Conservation (phyloP, 345 rosid genomes). For the Syzygium oleosum region DNA sequence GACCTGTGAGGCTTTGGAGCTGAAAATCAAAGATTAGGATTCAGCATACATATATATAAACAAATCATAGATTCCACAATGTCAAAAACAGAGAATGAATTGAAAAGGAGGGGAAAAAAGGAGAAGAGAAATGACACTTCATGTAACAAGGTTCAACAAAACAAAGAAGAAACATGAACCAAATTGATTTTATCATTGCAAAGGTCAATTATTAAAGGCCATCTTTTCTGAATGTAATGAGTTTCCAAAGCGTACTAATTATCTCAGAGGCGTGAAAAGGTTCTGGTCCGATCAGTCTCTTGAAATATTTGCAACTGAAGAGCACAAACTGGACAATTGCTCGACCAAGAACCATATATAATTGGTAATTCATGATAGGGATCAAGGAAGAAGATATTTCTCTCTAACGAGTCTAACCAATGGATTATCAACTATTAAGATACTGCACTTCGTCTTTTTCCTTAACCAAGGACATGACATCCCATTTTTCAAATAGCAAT, state of each 20-base stretch:
- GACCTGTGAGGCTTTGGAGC: background rate
- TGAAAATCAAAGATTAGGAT: background rate
- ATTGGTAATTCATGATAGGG: background rate
- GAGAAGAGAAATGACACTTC: background rate
- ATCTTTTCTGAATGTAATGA: background rate
- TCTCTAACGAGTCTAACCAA: background rate
- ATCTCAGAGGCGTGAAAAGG: background rate
- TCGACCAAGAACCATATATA: background rate
- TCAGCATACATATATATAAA: background rate
- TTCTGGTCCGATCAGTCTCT: background rate
- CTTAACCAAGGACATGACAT: background rate
- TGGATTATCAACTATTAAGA: background rate
- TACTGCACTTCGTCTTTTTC: background rate
- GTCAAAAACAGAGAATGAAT: background rate
- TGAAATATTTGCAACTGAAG: background rate
- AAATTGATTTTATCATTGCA: background rate
- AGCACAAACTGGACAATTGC: background rate
- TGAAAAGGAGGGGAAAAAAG: background rate
- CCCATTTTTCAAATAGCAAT: background rate
- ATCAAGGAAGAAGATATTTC: background rate
- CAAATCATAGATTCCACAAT: background rate
- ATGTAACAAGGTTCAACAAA: no score
- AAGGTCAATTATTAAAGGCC: background rate
- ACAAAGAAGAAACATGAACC: background rate
- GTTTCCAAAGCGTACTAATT: background rate